Evolutionary conservation across 345 rosid genomes (phyloP).

Genomic region (Populus nigra): DNA sequence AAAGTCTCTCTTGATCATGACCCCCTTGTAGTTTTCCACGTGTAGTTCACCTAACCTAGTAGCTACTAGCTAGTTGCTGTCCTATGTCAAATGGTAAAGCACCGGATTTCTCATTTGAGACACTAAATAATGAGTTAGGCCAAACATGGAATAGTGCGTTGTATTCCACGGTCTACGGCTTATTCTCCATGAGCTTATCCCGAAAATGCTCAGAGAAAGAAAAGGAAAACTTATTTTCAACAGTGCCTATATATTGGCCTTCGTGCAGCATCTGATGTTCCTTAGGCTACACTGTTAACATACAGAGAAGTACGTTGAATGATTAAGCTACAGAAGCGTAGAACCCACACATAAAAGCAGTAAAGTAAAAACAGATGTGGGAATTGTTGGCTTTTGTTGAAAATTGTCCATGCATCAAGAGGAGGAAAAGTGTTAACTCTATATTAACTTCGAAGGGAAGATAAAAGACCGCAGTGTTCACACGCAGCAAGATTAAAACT

Average conservation of each 20-base stretch:
- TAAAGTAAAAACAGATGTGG: not conserved
- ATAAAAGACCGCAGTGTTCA: not conserved
- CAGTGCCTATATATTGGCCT: not conserved
- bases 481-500: not conserved
- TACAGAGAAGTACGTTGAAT: not conserved
- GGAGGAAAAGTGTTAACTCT: not conserved
- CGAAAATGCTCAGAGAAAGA: not conserved
- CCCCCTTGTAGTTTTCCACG: constrained; percentile 61
- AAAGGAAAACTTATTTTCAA: not conserved
- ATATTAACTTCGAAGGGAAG: not conserved
- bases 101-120: constrained; percentile 34
- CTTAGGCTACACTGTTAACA: not conserved
- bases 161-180: constrained; percentile 7
- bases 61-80: constrained; percentile 32
- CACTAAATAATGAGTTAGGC: constrained; percentile 41
- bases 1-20: constrained; percentile 43
- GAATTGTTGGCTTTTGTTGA: not conserved
- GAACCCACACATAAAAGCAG: not conserved
- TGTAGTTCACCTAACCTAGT: constrained; percentile 65
- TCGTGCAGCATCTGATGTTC: not conserved
- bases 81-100: constrained; percentile 46
- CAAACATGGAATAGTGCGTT: constrained; percentile 33
- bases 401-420: not conserved
- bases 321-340: not conserved
- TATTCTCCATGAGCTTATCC: constrained; percentile 9